These are phyloP conservation scores for Paecilomyces niveus DNA, from an alignment of 2,329 filamentous ascomycete species.

Conservation along the genomic window DNA sequence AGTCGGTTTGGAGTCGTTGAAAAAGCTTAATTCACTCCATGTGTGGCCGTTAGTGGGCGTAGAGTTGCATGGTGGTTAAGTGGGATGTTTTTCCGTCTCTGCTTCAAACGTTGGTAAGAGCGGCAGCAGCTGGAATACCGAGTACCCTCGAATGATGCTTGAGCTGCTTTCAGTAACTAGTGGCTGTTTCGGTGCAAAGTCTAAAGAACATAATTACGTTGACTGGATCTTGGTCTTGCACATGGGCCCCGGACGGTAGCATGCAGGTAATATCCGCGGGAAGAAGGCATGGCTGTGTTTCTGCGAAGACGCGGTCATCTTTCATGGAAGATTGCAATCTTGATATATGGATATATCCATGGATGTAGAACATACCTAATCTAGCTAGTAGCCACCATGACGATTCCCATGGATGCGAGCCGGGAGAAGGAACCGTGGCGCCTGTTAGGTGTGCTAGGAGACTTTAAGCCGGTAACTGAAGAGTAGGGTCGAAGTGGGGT, in stretches of 20 bases:
- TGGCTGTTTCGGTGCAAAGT: background rate
- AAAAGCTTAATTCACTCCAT: no score
- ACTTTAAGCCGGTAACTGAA: background rate
- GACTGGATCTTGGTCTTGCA: background rate
- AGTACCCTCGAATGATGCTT: background rate
- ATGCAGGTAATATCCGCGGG: background rate
- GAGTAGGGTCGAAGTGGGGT: background rate
- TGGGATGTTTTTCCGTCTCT: no score
- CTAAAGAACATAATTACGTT: background rate
- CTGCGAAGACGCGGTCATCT: no score
- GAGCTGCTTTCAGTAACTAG: background rate
- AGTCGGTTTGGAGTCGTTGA: no score
- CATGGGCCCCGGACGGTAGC: background rate
- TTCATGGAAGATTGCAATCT: no score
- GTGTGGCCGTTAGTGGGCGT: no score
- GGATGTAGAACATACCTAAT: background rate
- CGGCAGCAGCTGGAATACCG: background rate
- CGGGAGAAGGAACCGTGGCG: background rate
- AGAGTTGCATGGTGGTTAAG: no score
- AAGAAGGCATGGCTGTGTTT: background rate
- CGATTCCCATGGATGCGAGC: background rate
- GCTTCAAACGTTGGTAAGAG: background rate
- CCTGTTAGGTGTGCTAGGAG: background rate
- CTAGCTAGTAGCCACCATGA: background rate
- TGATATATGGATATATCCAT: background rate